Conservation (phyloP, 2,329 filamentous ascomycete genomes). For the Aspergillus pseudoglaucus region DNA sequence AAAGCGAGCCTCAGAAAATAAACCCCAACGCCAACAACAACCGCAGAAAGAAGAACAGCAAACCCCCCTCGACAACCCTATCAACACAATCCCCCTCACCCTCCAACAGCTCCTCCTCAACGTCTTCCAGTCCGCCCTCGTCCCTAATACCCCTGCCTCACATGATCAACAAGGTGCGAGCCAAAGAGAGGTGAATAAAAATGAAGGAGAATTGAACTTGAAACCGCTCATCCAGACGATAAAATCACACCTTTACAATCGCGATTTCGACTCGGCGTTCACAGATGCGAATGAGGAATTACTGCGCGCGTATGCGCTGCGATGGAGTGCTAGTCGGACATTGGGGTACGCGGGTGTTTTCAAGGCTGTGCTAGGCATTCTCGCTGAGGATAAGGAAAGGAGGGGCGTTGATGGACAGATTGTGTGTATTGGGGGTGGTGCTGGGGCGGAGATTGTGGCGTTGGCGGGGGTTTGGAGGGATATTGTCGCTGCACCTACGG, state of each 20-base stretch:
- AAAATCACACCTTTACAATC: constrained; percentile 76
- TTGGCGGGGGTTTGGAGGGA: constrained; percentile 49
- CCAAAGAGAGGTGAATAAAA: not conserved
- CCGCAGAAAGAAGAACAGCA: not conserved
- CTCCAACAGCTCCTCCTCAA: constrained; percentile 67
- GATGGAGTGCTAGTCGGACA: constrained; percentile 85
- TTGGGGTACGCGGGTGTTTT: constrained; percentile 70
- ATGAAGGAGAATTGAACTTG: constrained; percentile 24
- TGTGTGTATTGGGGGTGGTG: constrained; percentile 58
- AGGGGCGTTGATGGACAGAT: constrained; percentile 19
- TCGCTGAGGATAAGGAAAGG: not conserved
- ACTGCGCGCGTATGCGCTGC: constrained; percentile 74
- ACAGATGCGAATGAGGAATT: constrained; percentile 54
- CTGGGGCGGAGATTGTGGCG: constrained; percentile 61
- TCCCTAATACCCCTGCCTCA: constrained; percentile 41
- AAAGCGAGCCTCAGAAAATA: not conserved
- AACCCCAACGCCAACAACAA: not conserved
- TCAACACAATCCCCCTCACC: constrained; percentile 39
- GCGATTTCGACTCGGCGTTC: constrained; percentile 80
- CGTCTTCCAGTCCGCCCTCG: constrained; percentile 63
- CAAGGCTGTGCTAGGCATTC: constrained; percentile 23
- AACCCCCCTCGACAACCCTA: constrained; percentile 13
- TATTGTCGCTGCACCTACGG: constrained; percentile 13
- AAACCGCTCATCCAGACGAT: constrained; percentile 65
- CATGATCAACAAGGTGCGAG: not conserved